phyloP scores from a whole-genome alignment of 2,329 filamentous ascomycete genomes.

The Penicillium hesseltinei region DNA sequence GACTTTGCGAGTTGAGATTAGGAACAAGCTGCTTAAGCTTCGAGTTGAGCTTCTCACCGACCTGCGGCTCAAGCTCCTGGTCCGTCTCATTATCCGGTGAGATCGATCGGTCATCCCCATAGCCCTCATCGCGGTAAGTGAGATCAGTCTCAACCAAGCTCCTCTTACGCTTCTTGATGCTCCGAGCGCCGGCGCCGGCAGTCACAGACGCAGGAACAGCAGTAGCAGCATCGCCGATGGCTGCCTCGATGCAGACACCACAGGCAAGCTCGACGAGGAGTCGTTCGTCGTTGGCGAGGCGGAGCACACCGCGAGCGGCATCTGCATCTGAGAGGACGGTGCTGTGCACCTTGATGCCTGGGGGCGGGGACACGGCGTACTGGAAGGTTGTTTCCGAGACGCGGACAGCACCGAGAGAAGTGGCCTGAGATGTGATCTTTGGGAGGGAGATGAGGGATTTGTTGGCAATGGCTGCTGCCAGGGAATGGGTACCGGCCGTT shows the following conservation, averaged over 20 bases:
- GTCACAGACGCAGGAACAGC: slow-evolving; percentile 7
- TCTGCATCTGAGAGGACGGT: slow-evolving; percentile 71
- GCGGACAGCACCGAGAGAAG: slow-evolving; percentile 68
- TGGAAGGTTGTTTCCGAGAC: slow-evolving; percentile 68
- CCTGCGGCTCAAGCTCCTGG: slow-evolving; percentile 20
- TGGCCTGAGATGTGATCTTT: slow-evolving; percentile 73
- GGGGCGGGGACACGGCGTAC: slow-evolving; percentile 53
- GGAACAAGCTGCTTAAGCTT: slow-evolving; percentile 62
- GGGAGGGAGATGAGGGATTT: slow-evolving; percentile 62
- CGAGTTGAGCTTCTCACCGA: slow-evolving; percentile 25
- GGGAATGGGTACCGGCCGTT: slow-evolving; percentile 69
- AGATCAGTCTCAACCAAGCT: slow-evolving; percentile 6
- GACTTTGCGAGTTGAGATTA: slow-evolving; percentile 62
- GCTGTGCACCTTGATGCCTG: slow-evolving; percentile 54
- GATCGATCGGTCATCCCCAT: slow-evolving; percentile 36
- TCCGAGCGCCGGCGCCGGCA: slow-evolving; percentile 11
- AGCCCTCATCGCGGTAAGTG: slow-evolving; percentile 33
- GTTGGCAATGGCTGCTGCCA: slow-evolving; percentile 59
- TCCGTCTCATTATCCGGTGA: slow-evolving; percentile 30
- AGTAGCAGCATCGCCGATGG: slow-evolving; percentile 34
- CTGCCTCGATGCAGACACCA: slow-evolving; percentile 68
- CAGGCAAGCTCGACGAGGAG: slow-evolving; percentile 82
- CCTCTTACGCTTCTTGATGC: slow-evolving; percentile 33
- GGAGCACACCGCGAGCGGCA: slow-evolving; percentile 72
- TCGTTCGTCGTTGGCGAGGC: slow-evolving; percentile 77